Evolutionary conservation across 176 grass and related monocot species (phyloP), one percentile per base, ranked within the genome.

Genomic region (Dactylis glomerata): DNA sequence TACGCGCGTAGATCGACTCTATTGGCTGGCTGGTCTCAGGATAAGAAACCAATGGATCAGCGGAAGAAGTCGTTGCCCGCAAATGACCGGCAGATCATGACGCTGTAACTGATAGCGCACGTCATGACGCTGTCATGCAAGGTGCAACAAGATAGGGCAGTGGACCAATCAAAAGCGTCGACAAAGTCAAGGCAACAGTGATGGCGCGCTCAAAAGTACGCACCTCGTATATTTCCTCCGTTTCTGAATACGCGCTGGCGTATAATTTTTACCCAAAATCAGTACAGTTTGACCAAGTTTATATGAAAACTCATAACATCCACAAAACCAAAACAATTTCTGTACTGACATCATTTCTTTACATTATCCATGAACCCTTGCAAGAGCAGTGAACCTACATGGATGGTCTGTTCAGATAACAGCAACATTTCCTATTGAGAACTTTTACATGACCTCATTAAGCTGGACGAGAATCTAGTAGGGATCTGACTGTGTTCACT

Each of bases 401-500:
- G 65, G 5, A 33, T 7, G 14, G 5, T 34, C 79, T 82, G 82
- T 86, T 73, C 73, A 52, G 45, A 73, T 46, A 82, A 22, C 71
- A 59, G 5, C 57, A 45, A 56, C n/a, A 69, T 69, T 1, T 46
- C 16, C 49, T 79, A 41, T 5, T 59, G 54, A 13, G 28, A 78
- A 64, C 12, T 73, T 63, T 22, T 71, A 55, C 1, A 20, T 55
- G 71, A 62, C 33, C 31, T 23, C 68, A 27, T 84, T 55, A 65
- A 44, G 26, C 22, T 77, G 26, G 8, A 41, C 47, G 41, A 17
- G 69, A 13, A 9, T 46, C 69, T 5, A 59, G n/a, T 41, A 32
- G 50, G 38, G 16, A 67, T 12, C 36, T 38, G 9, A 27, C n/a
- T 17, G 44, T 26, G 40, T 62, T 90, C 85, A 91, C 76, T 84